Conservation (phyloP, 768 basidiomycete species). For the Suillus paluster region DNA sequence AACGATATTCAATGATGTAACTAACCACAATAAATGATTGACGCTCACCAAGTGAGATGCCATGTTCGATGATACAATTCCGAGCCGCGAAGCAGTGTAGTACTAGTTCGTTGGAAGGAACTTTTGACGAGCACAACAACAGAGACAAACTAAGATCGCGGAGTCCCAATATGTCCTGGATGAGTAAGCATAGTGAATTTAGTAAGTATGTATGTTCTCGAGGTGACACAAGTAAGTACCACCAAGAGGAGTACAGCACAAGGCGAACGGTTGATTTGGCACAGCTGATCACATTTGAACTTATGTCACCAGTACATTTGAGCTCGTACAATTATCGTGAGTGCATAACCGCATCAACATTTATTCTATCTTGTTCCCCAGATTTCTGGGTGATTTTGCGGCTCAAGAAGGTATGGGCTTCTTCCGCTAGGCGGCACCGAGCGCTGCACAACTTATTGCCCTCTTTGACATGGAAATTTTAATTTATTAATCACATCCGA, state of each 20-base stretch:
- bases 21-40: not conserved
- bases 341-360: not conserved
- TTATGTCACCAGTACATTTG: not conserved
- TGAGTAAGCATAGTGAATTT: constrained; percentile 6
- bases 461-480: not conserved
- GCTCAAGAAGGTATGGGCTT: not conserved
- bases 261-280: too few species aligned
- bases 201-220: too few species aligned
- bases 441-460: not conserved
- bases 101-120: constrained; percentile 1
- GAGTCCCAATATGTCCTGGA: constrained; percentile 18
- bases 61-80: constrained; percentile 35
- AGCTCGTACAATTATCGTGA: not conserved
- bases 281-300: not conserved
- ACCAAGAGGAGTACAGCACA: not conserved
- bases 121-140: constrained; percentile 11
- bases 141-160: constrained; percentile 23
- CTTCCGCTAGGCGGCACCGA: not conserved
- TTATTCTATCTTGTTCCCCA: not conserved
- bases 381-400: not conserved
- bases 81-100: constrained; percentile 10
- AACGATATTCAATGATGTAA: constrained; percentile 9
- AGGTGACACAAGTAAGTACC: not conserved
- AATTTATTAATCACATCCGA: not conserved
- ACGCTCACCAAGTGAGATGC: constrained; percentile 78